Base-by-base conservation (phyloP, 2,329 filamentous ascomycete genomes). In the Aspergillus sp. region DNA sequence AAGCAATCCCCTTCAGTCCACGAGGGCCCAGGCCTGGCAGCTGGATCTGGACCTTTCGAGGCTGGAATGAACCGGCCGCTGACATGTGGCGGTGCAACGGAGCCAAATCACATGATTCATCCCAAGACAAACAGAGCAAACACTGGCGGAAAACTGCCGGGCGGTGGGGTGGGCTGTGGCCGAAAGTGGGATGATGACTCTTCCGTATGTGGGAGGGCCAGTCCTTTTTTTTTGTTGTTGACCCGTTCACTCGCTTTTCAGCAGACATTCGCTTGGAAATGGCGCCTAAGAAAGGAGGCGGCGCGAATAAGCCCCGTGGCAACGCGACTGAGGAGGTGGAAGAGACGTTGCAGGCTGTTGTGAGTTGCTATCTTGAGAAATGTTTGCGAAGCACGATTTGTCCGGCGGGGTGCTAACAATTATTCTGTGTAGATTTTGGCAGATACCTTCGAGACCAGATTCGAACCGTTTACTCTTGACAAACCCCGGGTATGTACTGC, bases 361-460 rank as follows among this genome's bases (percentile, higher is more conserved):
- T 85, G 75, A 61, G 82, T 77, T 39, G 47, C 54, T 57, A 33
- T 19, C 13, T n/a, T 11, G 8, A 30, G 34, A 17, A 15, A 34
- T 24, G 19, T 12, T 12, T n/a, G 30, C 34, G 47, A 42, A 17
- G n/a, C 8, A 22, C 17, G 20, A 24, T 52, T 20, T 34, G 8
- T 37, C 30, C 12, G 8, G 27, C 27, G 27, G 27, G 27, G 51
- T 48, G 41, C 64, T 68, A 41, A 68, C 53, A 27, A 40, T 9
- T 30, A 30, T 4, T 48, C 47, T 42, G 39, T 42, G 24, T 69
- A 95, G 89, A 83, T 99, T 58, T 86, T 99, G 63, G 90, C 93
- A 64, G 95, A 99, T 80, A 93, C 91, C 1, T 99, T 96, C 73
- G 93, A 98, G 75, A 92, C 91, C 48, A 83, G 91, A 73, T 99